Percentiles rank a stretch among this genome's conserved stretches.
phyloP scores from a whole-genome alignment of 768 basidiomycete species.

The Suillus discolor region DNA sequence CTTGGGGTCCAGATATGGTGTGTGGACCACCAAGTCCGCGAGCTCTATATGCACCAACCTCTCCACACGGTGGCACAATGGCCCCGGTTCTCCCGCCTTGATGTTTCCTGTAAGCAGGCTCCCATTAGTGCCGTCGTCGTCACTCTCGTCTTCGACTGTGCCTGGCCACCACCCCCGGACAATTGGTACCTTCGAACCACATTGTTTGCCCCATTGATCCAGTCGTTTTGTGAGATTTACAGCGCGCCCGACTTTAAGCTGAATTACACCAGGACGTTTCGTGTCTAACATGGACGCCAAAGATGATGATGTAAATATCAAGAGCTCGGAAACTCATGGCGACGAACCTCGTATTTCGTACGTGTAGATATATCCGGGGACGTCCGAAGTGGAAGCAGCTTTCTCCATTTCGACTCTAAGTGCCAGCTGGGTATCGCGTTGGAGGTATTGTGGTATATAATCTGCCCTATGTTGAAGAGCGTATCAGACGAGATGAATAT shows the following conservation, averaged over 20 bases:
- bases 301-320: slow-evolving; percentile 7
- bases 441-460: slow-evolving; percentile 71
- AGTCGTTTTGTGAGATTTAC: slow-evolving; percentile 72
- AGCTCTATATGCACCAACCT: slow-evolving; percentile 81
- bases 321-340: slow-evolving; percentile 13
- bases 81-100: slow-evolving; percentile 58
- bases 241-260: slow-evolving; percentile 81
- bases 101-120: slow-evolving; percentile 70
- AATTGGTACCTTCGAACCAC: slow-evolving; percentile 74
- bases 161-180: slow-evolving; percentile 77
- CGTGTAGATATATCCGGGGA: slow-evolving; percentile 77
- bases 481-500: slow-evolving; percentile 4
- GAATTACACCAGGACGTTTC: slow-evolving; percentile 43
- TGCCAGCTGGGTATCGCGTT: slow-evolving; percentile 58
- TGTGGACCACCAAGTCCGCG: slow-evolving; percentile 61
- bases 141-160: slow-evolving; percentile 40
- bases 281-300: slow-evolving; percentile 27
- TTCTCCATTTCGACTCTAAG: slow-evolving; percentile 58
- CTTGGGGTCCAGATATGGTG: slow-evolving; percentile 57
- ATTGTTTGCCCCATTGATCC: slow-evolving; percentile 82
- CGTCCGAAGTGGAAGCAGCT: slow-evolving; percentile 55
- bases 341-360: slow-evolving; percentile 74
- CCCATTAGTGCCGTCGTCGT: slow-evolving; percentile 34
- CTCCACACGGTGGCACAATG: slow-evolving; percentile 76
- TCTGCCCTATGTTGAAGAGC: slow-evolving; percentile 39